phyloP scores from a whole-genome alignment of 345 rosid genomes.

The Pistacia integerrima region DNA sequence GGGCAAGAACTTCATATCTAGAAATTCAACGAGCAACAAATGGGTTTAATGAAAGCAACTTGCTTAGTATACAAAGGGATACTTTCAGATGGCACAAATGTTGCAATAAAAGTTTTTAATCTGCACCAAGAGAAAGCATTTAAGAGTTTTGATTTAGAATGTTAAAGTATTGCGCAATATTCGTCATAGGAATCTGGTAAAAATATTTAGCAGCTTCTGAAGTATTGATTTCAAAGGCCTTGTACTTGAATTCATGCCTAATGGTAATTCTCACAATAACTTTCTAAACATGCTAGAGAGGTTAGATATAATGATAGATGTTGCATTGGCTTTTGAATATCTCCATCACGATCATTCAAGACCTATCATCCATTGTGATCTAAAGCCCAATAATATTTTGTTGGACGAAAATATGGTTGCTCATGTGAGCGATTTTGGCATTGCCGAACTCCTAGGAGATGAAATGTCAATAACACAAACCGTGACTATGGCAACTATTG shows the following conservation, averaged over 20 bases:
- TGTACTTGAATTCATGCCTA: no score
- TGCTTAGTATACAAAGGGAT: constrained; percentile 7
- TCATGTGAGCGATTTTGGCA: no score
- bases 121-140: constrained; percentile 3
- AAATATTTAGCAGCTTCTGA: constrained; percentile 5
- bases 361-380: constrained; percentile 12
- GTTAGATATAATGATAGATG: background rate
- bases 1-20: background rate
- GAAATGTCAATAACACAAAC: no score
- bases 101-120: constrained; percentile 18
- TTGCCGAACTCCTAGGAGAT: no score
- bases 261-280: background rate
- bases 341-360: constrained; percentile 6
- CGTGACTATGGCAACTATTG: no score
- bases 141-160: constrained; percentile 16
- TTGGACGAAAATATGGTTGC: background rate
- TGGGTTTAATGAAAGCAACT: background rate
- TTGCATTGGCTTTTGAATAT: background rate
- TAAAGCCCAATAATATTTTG: background rate
- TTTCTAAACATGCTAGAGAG: background rate
- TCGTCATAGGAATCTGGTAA: constrained; percentile 6
- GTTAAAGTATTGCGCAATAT: background rate
- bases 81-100: background rate
- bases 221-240: no score
- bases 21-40: background rate